Evolutionary conservation across 495 filamentous ascomycete species (phyloP).

Genomic region (Clavariopsis aquatica): DNA sequence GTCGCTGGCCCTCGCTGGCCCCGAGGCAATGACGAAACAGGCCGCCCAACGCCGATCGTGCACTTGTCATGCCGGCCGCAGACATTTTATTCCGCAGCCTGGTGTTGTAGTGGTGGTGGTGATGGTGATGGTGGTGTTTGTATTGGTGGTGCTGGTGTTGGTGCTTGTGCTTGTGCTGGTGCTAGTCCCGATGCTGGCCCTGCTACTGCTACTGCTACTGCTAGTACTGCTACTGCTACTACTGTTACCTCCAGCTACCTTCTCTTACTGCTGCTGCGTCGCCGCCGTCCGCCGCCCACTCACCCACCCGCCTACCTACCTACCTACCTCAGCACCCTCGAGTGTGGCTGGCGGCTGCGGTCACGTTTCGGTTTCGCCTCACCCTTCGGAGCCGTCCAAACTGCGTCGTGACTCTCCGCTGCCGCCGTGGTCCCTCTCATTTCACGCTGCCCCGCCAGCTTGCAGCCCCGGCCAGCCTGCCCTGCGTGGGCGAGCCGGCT

Average conservation of each 20-base stretch:
- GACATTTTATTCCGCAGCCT: constrained; percentile 27
- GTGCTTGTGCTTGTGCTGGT: too few relatives aligned
- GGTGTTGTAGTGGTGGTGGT: neutral
- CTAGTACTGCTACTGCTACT: too few relatives aligned
- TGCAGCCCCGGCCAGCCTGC: too few relatives aligned
- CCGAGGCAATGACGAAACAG: constrained; percentile 35
- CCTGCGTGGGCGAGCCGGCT: constrained; percentile 27
- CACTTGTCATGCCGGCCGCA: constrained; percentile 34
- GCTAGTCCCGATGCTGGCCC: too few relatives aligned
- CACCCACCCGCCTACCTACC: too few relatives aligned
- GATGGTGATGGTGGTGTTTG: constrained; percentile 5
- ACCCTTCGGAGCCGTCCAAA: constrained; percentile 9
- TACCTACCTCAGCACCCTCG: too few relatives aligned
- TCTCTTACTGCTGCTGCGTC: too few relatives aligned
- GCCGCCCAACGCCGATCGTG: constrained; percentile 28
- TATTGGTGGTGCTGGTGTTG: too few relatives aligned
- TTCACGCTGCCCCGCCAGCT: neutral
- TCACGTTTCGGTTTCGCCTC: constrained; percentile 38
- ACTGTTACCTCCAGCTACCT: too few relatives aligned
- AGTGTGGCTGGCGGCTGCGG: too few relatives aligned
- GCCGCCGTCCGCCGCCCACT: too few relatives aligned
- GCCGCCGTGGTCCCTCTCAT: neutral
- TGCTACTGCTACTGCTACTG: too few relatives aligned
- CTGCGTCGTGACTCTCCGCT: neutral
- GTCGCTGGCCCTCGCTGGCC: constrained; percentile 22